Base-by-base conservation (phyloP, 1,284 basidiomycete genomes). In the Cryptococcus sp. region DNA sequence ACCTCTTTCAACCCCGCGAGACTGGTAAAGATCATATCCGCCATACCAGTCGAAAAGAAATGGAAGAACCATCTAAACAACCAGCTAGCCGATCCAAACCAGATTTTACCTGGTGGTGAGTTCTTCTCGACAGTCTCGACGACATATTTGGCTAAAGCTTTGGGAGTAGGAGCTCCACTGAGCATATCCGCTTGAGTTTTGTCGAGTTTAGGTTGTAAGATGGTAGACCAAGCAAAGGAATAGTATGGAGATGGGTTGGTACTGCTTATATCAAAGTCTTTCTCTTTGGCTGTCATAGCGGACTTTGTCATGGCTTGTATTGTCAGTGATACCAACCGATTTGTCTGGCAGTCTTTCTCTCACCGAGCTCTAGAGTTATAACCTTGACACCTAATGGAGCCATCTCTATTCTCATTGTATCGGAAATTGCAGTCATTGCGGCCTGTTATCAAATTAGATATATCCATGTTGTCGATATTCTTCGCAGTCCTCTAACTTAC, bases 371-470 rank as follows among this genome's bases (percentile, higher is more conserved):
- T 3, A 57, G 33, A 10, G 55, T 58, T 14, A 59, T 58, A 33
- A 63, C 59, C 30, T 59, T 49, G 36, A 63, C 50, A 15, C 50
- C 52, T 8, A 67, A 53, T 3, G 35, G 33, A 10, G 11, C 47
- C 30, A 63, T 47, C 50, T 66, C 64, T 15, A 46, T 37, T 13
- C 59, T 31, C 56, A 67, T 43, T 0, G 44, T 34, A 44, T 61
- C 55, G 8, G 52, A 52, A 5, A 63, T 10, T 2, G 15, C 15
- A 15, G 58, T 55, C 10, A 65, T 4, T 1, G 60, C 60, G 4
- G 60, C 60, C 59, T 60, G 47, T 30, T 32, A 55, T 5, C 13
- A 34, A 36, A 36, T 47, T 47, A 35, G 42, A 43, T 42, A 41
- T 10, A 23, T 31, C 38, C 30, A 30, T 13, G 30, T 11, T 8